Evolutionary conservation across 768 basidiomycete species (phyloP), one percentile per base, ranked within the genome.

Genomic region (Lentinula detonsa): DNA sequence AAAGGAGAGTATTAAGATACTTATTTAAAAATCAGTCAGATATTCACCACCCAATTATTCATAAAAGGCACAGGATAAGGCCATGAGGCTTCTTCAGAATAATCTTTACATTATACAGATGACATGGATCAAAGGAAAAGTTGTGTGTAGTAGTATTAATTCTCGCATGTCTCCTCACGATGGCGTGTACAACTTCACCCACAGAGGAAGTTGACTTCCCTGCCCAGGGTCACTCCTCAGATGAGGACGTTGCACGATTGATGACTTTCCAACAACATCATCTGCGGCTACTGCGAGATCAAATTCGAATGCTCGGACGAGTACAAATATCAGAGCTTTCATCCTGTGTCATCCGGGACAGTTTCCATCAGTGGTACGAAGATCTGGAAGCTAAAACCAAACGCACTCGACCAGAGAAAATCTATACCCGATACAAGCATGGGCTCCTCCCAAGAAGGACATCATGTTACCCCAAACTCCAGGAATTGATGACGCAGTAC

Each of bases 381-480:
- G 31, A 21, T 2, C 13, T 18, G 10, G 46, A 40, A 8, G 23
- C 40, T 21, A 34, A 45, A 23, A 8, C 5, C 39, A 2, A 21
- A 77, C 83, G 43, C 61, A 85, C 83, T 85, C 85, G 15, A 81
- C 73, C 21, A 88, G 69, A 13, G 87, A 76, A 67, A 88, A 88
- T 3, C 83, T 79, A 67, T 82, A 88, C 0, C 86, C 86, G 39
- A 89, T 87, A 62, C 87, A 90, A 0, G 85, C 78, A 18, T 79
- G 78, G 10, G 85, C 83, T 5, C 88, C 88, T 39, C 84, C 85
- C 2, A 86, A 65, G 76, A 90, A 90, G 0, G 83, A 79, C 39
- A 88, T 67, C 63, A 84, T 66, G 65, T 86, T 79, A 7, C 81
- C 77, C 80, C 81, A 87, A 0, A 88, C 75, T 3, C 86, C 83